Evolutionary conservation across 2,329 filamentous ascomycete genomes (phyloP), one percentile per base, ranked within the genome.

Genomic region (Hypoxylon sp.): DNA sequence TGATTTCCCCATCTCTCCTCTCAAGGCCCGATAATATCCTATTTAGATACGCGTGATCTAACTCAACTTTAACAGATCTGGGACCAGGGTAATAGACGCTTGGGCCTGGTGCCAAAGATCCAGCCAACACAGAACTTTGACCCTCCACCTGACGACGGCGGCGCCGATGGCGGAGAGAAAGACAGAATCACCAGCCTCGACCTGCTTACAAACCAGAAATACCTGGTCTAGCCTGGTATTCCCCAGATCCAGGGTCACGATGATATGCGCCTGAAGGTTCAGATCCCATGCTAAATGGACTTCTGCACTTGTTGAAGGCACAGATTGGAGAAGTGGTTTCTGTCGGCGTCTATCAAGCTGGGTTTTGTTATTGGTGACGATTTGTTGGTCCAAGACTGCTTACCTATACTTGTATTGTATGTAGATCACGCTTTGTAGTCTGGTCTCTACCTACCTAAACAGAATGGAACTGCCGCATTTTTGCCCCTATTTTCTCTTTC

Each of bases 81-180:
- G 76, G 89, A 91, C 74, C 84, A 87, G 61, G 87, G 88, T 56
- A 86, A 87, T 68, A 82, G 78, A 73, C 86, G 84, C 30, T 88
- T 91, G 66, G 89, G 89, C 30, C 82, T 82, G 43, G 86, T 90
- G 49, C 86, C 89, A 71, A 84, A 87, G 73, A 81, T 82, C 34
- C 79, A 85, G 71, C 73, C 76, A 55, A 75, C 67, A 0, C 80
- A 81, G 71, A 76, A 75, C 58, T 60, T 80, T 32, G 72, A 75
- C 34, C 72, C 75, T 9, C 67, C 75, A 4, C 65, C 69, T 36
- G 53, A 70, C 51, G 65, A 43, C 59, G 23, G 68, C 46, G 67
- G 59, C 52, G 32, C 46, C 57, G 61, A 55, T n/a, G 63, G 67
- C 6, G 66, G 67, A 25, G 67, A 73, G 69, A 75, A 71, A 36